Evolutionary conservation across 163 green algal genomes (phyloP), one percentile per base, ranked within the genome.

Genomic region (Scenedesmus sp.): DNA sequence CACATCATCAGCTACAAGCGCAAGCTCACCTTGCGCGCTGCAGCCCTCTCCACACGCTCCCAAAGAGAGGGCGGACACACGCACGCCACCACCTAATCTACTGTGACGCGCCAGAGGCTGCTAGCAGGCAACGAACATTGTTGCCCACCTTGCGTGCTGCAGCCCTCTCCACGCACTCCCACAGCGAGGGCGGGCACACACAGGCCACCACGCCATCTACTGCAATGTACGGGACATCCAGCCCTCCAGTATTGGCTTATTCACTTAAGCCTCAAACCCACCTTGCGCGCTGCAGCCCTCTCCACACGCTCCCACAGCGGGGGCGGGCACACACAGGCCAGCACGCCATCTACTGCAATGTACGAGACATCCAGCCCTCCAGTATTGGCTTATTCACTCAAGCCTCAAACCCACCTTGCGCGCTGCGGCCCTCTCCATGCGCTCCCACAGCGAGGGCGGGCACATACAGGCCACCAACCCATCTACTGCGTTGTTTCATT

Each of bases 211-310:
- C 90, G 34, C 34, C 34, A 46, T 46, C 34, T 46, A 46, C 34
- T 46, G 34, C 34, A 46, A 46, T 46, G 34, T 46, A 46, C 34
- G 34, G 34, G 34, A 46, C 34, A 46, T 46, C 34, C 34, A 46
- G 34, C 34, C 34, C 34, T 46, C 34, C 34, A 46, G 0, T 46
- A 46, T 46, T 46, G 34, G 34, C 34, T 46, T 46, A 46, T 46
- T 46, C 34, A 46, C 34, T 46, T 0, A 46, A 46, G 34, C 34
- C 34, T 46, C 34, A 46, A 46, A 20, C 59, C 23, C 60, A 92
- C 89, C 89, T 84, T 92, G 20, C 82, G 82, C n/a, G 89, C 89
- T 6, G 83, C 89, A 20, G 89, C 89, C 15, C n/a, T 62, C 34
- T 89, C 89, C 2, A 76, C 89, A 18, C 46, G 54, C n/a, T 90